phyloP scores from a whole-genome alignment of 306 rosid species.

The Castanea mollissima region DNA sequence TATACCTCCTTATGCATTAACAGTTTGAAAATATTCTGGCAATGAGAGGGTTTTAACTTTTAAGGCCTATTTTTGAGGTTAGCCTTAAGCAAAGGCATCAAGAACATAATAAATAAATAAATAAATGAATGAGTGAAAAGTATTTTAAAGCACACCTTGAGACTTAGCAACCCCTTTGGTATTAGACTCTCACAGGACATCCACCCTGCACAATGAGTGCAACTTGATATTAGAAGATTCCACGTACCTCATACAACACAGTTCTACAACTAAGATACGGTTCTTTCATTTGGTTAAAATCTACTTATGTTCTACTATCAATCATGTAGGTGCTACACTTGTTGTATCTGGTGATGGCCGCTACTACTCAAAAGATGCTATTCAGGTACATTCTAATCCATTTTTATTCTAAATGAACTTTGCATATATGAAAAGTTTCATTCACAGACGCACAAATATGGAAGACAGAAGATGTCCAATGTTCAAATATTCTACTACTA shows the following conservation, averaged over 20 bases:
- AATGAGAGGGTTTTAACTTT: background rate
- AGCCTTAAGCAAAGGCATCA: background rate
- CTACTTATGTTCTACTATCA: constrained; percentile 7
- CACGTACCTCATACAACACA: background rate
- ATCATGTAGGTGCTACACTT: constrained; percentile 73
- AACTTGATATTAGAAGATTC: background rate
- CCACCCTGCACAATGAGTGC: background rate
- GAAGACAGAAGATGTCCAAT: background rate
- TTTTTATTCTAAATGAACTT: background rate
- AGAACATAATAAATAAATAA: no score
- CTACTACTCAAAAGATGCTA: constrained; percentile 85
- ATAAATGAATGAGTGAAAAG: background rate
- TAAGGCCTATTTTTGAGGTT: background rate
- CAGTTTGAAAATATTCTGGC: background rate
- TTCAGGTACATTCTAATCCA: constrained; percentile 57
- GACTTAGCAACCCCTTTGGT: background rate
- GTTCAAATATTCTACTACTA: background rate
- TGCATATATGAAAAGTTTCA: background rate
- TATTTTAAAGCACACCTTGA: background rate
- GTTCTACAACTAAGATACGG: background rate
- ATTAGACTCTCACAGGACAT: no score
- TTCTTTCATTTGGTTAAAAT: background rate
- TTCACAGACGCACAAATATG: background rate
- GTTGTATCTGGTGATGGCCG: constrained; percentile 99
- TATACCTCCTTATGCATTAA: no score